Evolutionary conservation across 495 filamentous ascomycete genomes (phyloP).

Genomic region (Penicillium flavigenum): DNA sequence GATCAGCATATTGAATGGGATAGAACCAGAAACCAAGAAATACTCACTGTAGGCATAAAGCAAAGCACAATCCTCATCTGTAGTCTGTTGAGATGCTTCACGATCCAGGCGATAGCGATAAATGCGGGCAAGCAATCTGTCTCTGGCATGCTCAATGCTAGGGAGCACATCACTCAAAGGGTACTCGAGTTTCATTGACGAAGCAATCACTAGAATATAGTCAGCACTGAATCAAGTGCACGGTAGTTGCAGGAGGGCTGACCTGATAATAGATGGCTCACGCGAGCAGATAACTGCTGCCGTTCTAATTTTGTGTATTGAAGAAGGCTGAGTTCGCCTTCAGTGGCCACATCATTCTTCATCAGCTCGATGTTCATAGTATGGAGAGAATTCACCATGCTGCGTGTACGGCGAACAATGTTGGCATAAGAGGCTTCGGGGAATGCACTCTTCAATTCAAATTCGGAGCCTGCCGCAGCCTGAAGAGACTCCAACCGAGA

Average conservation of each 20-base stretch:
- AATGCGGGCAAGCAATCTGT: constrained; percentile 84
- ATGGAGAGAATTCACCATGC: constrained; percentile 88
- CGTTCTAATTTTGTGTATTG: constrained; percentile 78
- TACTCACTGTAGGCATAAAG: constrained; percentile 70
- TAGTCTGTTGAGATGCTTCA: constrained; percentile 50
- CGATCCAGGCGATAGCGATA: constrained; percentile 76
- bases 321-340: constrained; percentile 77
- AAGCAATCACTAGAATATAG: constrained; percentile 67
- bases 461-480: constrained; percentile 72
- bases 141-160: constrained; percentile 73
- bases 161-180: constrained; percentile 86
- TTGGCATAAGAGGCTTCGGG: constrained; percentile 64
- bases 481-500: constrained; percentile 70
- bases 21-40: background rate
- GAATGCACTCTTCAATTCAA: constrained; percentile 82
- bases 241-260: constrained; percentile 17
- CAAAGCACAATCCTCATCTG: constrained; percentile 68
- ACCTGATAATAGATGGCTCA: constrained; percentile 90
- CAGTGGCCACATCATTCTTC: constrained; percentile 71
- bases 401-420: constrained; percentile 74
- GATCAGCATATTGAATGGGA: background rate
- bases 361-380: constrained; percentile 91
- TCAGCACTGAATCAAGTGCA: constrained; percentile 17
- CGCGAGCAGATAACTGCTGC: constrained; percentile 73
- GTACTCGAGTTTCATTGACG: constrained; percentile 89